Evolutionary conservation across 2,329 filamentous ascomycete species (phyloP).

Genomic region (Colletotrichum tabaci): DNA sequence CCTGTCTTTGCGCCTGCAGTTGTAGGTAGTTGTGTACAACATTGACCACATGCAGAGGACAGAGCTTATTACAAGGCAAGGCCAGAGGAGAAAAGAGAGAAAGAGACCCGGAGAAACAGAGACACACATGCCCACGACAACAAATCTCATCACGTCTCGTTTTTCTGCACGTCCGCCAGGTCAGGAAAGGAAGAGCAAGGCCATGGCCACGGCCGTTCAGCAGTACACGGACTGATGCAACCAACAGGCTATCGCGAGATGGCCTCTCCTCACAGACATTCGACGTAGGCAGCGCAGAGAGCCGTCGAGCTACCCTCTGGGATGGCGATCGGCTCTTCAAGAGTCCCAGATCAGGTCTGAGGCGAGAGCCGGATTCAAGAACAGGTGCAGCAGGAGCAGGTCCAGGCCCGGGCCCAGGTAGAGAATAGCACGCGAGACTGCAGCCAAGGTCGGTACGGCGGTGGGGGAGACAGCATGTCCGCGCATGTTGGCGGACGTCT

Average conservation of each 20-base stretch:
- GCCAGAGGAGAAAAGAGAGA: not conserved
- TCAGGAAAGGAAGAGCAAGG: not conserved
- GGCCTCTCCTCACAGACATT: not conserved
- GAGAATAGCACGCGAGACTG: not conserved
- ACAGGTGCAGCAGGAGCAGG: constrained; percentile 31
- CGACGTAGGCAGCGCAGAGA: not conserved
- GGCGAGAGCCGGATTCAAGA: constrained; percentile 30
- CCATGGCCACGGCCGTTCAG: constrained; percentile 7
- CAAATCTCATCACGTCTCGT: constrained; percentile 19
- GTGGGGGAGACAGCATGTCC: not conserved
- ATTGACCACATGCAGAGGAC: constrained; percentile 10
- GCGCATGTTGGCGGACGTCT: not conserved
- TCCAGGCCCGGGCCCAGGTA: not conserved
- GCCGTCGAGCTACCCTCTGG: not conserved
- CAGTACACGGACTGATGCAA: constrained; percentile 22
- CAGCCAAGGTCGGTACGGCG: constrained; percentile 7
- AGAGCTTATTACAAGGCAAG: constrained; percentile 31
- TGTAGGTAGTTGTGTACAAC: too few species aligned
- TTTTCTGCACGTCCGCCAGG: constrained; percentile 21
- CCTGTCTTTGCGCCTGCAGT: not conserved
- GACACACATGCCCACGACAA: not conserved
- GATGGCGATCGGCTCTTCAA: constrained; percentile 20
- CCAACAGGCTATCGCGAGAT: constrained; percentile 8
- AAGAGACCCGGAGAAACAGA: too few species aligned
- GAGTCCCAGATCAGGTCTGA: constrained; percentile 25